Conservation (phyloP, 345 rosid genomes). For the Eucalyptus polybractea region DNA sequence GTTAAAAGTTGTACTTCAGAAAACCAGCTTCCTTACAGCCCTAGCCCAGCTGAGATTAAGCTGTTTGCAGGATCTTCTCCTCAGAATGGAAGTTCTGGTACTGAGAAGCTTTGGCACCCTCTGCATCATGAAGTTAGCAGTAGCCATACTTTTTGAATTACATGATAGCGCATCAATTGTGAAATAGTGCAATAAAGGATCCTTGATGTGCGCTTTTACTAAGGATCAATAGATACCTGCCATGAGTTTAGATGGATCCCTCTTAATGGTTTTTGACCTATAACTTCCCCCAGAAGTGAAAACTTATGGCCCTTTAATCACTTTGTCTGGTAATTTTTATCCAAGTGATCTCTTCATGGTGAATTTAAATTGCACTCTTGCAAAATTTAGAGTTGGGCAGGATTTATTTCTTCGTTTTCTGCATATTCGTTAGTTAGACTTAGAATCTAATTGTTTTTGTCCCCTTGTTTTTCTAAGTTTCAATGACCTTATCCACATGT, state of each 20-base stretch:
- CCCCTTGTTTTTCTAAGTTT: not conserved
- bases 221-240: not conserved
- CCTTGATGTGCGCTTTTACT: not conserved
- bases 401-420: not conserved
- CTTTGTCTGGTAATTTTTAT: not conserved
- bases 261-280: not conserved
- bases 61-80: slow-evolving; percentile 40
- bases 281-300: not conserved
- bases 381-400: not conserved
- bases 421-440: not conserved
- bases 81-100: slow-evolving; percentile 19
- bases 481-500: not conserved
- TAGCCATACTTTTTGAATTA: not conserved
- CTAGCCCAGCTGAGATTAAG: slow-evolving; percentile 23
- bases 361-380: not conserved
- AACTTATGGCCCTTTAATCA: not conserved
- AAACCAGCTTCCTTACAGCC: slow-evolving; percentile 11
- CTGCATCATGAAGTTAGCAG: not conserved
- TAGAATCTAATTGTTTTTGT: not conserved
- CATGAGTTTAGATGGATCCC: not conserved
- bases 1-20: slow-evolving; percentile 15
- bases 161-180: not conserved
- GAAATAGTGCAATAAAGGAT: not conserved
- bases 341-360: not conserved
- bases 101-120: not conserved